Conservation (phyloP, 257 asterid species). For the Cruciata laevipes region DNA sequence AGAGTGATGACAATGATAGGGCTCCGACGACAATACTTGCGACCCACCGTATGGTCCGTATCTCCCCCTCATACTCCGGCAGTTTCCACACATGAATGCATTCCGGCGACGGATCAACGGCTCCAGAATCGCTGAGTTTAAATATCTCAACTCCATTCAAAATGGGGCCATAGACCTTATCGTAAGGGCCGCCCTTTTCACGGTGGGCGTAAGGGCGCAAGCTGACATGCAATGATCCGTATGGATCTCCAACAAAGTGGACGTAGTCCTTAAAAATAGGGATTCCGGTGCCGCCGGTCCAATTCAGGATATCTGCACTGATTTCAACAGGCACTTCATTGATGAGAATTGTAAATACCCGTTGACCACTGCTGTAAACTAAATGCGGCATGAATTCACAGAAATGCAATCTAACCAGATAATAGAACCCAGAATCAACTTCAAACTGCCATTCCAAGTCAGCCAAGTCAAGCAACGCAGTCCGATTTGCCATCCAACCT, state of each 20-base stretch:
- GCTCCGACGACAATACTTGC: constrained; percentile 35
- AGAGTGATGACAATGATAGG: constrained; percentile 39
- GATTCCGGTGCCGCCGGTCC: constrained; percentile 21
- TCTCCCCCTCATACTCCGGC: too few species aligned
- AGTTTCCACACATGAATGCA: constrained; percentile 31
- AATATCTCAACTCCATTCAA: constrained; percentile 61
- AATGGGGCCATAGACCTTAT: too few species aligned
- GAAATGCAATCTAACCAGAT: constrained; percentile 49
- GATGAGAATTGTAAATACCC: constrained; percentile 21
- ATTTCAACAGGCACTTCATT: constrained; percentile 14
- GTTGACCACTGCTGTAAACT: neutral
- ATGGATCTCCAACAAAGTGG: constrained; percentile 2
- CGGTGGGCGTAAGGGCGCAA: neutral
- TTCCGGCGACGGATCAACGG: constrained; percentile 47
- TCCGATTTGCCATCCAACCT: constrained; percentile 8
- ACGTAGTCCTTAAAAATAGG: constrained; percentile 41
- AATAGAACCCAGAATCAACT: constrained; percentile 43
- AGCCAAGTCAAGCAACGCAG: neutral
- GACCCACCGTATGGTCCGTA: too few species aligned
- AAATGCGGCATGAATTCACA: constrained; percentile 26
- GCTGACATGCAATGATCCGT: too few species aligned
- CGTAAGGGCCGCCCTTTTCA: constrained; percentile 38
- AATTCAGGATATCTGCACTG: constrained; percentile 18
- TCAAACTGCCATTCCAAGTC: constrained; percentile 28
- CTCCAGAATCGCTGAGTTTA: constrained; percentile 26